Conservation (phyloP, 306 rosid species). For the Medicago truncatula region MtrunA17r5.0-ANR NC_053045.1:52058501-52059000, state of each 20-base stretch:
- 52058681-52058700: background rate
- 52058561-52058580: constrained; percentile 38
- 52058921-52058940: constrained; percentile 85
- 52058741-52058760: constrained; percentile 52
- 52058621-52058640: constrained; percentile 20
- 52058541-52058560: constrained; percentile 46
- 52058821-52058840: constrained; percentile 93
- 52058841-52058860: constrained; percentile 83
- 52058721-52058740: constrained; percentile 26
- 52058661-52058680: constrained; percentile 23
- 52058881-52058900: constrained; percentile 92
- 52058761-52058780: constrained; percentile 50
- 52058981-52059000: constrained; percentile 3
- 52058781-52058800: constrained; percentile 91
- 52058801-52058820: constrained; percentile 89
- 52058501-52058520: constrained; percentile 33
- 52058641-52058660: constrained; percentile 40
- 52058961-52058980: constrained; percentile 5
- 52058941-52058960: constrained; percentile 45
- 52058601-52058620: constrained; percentile 24
- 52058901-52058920: constrained; percentile 83
- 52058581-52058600: constrained; percentile 37
- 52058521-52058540: constrained; percentile 37
- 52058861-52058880: constrained; percentile 91
- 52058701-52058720: constrained; percentile 3